Evolutionary conservation across 441 rosid genomes (phyloP).

Genomic region (Populus trichocarpa): DNA sequence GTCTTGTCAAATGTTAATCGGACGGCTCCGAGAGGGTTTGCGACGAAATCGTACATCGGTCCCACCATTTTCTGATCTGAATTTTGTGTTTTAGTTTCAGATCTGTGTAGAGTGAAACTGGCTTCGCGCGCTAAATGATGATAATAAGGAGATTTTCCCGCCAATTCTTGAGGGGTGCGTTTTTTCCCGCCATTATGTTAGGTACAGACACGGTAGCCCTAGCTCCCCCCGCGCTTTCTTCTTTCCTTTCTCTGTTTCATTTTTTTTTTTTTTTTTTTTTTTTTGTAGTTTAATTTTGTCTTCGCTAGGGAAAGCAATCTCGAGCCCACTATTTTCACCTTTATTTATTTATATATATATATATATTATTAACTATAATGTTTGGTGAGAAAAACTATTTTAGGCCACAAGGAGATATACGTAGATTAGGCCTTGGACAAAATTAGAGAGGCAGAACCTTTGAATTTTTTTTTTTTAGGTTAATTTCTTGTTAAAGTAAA

Average conservation of each 20-base stretch:
- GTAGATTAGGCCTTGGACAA: no score
- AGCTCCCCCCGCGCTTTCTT: background rate
- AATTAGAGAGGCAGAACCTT: no score
- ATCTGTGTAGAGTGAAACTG: background rate
- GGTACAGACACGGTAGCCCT: background rate
- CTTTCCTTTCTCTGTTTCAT: background rate
- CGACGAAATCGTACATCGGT: slow-evolving; percentile 67
- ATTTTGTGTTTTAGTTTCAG: background rate
- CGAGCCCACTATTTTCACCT: no score
- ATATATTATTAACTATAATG: no score
- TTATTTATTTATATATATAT: no score
- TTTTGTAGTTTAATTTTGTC: background rate
- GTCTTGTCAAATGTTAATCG: slow-evolving; percentile 74
- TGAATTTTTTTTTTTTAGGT: no score
- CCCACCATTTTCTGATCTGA: slow-evolving; percentile 59
- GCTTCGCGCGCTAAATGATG: background rate
- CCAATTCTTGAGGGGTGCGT: background rate
- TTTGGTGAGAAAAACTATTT: no score
- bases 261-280: no score
- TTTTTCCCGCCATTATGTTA: background rate
- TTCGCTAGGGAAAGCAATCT: background rate
- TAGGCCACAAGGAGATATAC: no score
- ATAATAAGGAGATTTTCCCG: background rate
- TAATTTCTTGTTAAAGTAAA: no score
- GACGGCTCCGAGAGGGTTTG: slow-evolving; percentile 87